Base-by-base conservation (phyloP, 2,329 filamentous ascomycete species). In the Cladosporium sp. region DNA sequence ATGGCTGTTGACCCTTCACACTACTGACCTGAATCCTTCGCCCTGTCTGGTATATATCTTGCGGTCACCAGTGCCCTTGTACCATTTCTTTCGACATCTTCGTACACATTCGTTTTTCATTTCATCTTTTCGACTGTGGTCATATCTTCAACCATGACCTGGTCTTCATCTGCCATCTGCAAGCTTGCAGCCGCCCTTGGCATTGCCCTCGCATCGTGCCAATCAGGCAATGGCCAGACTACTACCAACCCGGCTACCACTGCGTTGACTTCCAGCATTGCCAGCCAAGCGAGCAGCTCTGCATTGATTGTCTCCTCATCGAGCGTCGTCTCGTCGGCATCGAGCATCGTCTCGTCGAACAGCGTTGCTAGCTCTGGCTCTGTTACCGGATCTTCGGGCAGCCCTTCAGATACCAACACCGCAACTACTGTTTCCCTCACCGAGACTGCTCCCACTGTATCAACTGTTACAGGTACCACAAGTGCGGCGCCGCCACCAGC, bases 181-280 rank as follows among this genome's bases (percentile, higher is more conserved):
- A 56, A 15, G 54, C 42, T 56, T 47, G 54, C 54, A 38, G 54
- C 54, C 42, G 42, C 54, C 42, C 42, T 56, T 49, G 42, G 42
- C 54, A 56, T 56, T 19, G 34, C 42, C 8, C 54, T 56, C 17
- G 42, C 36, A 15, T 28, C 42, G 19, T 56, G 54, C 54, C 34
- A 49, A 39, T 25, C 34, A 17, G 54, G 54, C 54, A 47, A 47
- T 30, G 43, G 43, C 30, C 39, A 56, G 25, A 43, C 42, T 15
- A 28, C 40, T n/a, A 39, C 54, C 34, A 25, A 36, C 12, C 47
- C 47, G 11, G 55, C 40, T n/a, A 34, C 55, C 25, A 51, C 55
- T 14, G n/a, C 45, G 28, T 50, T 50, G 34, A 25, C 55, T 51
- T 39, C 55, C 14, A 58, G 37, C 55, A 42, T 36, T 15, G 19